Evolutionary conservation across 2,329 filamentous ascomycete species (phyloP), one percentile per base, ranked within the genome.

Genomic region (Fusarium burgessii): DNA sequence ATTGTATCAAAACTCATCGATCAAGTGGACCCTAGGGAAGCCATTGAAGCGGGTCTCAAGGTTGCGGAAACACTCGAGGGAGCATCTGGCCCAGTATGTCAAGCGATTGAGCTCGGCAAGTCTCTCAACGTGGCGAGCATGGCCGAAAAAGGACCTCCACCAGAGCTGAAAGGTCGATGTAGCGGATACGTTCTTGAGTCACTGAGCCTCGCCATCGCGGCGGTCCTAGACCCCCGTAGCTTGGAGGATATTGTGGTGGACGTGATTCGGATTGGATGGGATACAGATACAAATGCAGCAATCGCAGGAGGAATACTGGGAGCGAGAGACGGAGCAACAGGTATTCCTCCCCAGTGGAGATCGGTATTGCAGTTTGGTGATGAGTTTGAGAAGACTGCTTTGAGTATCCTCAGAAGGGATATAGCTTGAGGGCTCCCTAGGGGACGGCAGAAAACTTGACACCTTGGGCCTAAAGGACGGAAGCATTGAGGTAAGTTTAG

Each of bases 251-350:
- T 85, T 13, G 59, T 86, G 7, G 79, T 85, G 0, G 83, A 86
- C 69, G 80, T 86, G 23, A 82, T 85, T 11, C 72, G 82, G 7
- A 76, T 86, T 35, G 84, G 84, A 3, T 73, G 71, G 18, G 84
- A 86, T 59, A 82, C 83, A 1, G 84, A 86, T 64, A 85, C 84
- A 0, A 86, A 86, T 58, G 83, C 71, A 1, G 84, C 84, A 1
- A 80, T 86, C 43, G 82, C 84, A 0, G 84, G 84, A 2, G 84
- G 84, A 1, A 66, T 86, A 6, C 61, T 86, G 4, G 84, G 84
- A 0, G 84, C 83, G 3, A 75, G 83, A 29, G 83, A 85, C 50
- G 84, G 84, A 6, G 74, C 79, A 6, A 75, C 78, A 4, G 80
- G 76, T 8, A 80, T 86, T 18, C 84, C 84, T 86, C n/a, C 84